Evolutionary conservation across 2,329 filamentous ascomycete genomes (phyloP).

Genomic region (Calonectria pauciramosa): DNA sequence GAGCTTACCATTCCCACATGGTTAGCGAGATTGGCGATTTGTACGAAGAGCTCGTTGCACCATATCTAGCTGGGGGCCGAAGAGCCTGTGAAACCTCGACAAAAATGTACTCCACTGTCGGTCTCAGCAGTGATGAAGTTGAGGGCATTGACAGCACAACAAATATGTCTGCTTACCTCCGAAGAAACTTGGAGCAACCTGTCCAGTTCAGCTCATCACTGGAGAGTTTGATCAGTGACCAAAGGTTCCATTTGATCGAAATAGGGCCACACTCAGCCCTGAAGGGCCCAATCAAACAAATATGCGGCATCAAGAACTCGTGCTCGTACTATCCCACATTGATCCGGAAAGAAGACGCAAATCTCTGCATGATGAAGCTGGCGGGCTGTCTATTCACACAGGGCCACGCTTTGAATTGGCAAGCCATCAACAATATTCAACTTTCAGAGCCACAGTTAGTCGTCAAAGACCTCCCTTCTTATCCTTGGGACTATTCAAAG

Average conservation of each 20-base stretch:
- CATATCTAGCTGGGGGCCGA: neutral
- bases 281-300: neutral
- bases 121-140: neutral
- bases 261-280: neutral
- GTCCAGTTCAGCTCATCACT: neutral
- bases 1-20: neutral
- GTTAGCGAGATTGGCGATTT: neutral
- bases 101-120: neutral
- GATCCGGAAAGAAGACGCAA: neutral
- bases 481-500: conserved; percentile 2
- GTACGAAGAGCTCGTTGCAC: conserved; percentile 1
- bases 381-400: neutral
- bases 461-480: neutral
- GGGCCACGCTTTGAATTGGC: neutral
- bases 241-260: neutral
- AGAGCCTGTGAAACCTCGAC: neutral
- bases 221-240: neutral
- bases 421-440: neutral
- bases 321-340: neutral
- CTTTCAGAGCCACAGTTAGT: too few species aligned
- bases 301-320: neutral
- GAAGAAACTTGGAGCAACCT: neutral
- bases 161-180: neutral
- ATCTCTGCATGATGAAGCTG: neutral
- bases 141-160: neutral